Evolutionary conservation across 2,329 filamentous ascomycete genomes (phyloP).

Genomic region (Blastomyces gilchristii): DNA sequence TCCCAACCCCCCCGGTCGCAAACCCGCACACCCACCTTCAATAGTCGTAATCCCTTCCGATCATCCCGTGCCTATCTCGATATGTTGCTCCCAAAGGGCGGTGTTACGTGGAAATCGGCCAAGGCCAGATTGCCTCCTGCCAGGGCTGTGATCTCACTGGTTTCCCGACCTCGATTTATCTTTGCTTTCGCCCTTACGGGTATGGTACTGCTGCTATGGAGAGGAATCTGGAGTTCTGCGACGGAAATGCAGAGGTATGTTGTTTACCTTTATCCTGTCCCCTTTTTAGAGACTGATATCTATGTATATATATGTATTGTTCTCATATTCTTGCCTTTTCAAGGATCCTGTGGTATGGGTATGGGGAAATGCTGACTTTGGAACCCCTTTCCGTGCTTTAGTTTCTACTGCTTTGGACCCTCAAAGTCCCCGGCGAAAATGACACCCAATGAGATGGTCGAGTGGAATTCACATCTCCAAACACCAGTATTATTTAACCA

Average conservation of each 20-base stretch:
- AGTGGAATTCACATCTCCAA: conserved; percentile 79
- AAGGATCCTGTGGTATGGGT: background rate
- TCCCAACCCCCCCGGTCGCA: no score
- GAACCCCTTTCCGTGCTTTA: conserved; percentile 31
- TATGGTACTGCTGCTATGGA: conserved; percentile 74
- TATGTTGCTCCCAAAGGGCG: conserved; percentile 81
- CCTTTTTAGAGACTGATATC: background rate
- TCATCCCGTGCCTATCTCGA: no score
- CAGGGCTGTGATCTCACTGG: conserved; percentile 57
- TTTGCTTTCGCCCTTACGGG: conserved; percentile 60
- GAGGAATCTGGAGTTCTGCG: conserved; percentile 67
- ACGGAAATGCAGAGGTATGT: conserved; percentile 80
- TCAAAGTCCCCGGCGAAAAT: conserved; percentile 94
- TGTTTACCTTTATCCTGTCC: conserved; percentile 8
- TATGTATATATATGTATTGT: no score
- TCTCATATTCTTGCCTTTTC: no score
- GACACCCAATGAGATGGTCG: conserved; percentile 77
- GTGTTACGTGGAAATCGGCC: conserved; percentile 85
- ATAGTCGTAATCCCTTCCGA: no score
- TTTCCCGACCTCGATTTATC: conserved; percentile 70
- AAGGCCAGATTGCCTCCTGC: conserved; percentile 67
- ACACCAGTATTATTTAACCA: conserved; percentile 96
- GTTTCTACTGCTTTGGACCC: conserved; percentile 96
- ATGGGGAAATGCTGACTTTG: conserved; percentile 8
- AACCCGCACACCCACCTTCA: no score